A percentile compares a stretch with the other conserved stretches of the same genome.
phyloP scores from a whole-genome alignment of 371 early-diverging fungal genomes.

The Basidiobolus meristosporus region DNA sequence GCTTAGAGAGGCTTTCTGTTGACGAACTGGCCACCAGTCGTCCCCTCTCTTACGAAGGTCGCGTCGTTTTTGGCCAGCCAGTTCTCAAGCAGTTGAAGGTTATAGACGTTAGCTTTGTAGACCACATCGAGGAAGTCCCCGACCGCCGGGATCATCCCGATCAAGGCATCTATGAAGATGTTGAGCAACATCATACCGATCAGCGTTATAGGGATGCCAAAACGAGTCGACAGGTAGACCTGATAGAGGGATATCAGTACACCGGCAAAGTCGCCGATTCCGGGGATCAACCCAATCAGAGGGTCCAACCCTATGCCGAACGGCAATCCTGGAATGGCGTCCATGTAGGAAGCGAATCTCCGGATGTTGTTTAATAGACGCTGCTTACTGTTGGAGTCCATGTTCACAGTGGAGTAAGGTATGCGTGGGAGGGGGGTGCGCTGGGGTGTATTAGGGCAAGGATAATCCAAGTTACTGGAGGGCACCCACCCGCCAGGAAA shows the following conservation, averaged over 20 bases:
- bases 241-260: slow-evolving; percentile 1
- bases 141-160: slow-evolving; percentile 4
- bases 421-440: no score
- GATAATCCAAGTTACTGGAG: no score
- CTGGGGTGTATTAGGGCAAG: no score
- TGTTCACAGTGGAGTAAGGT: no score
- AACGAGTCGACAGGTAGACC: slow-evolving; percentile 1
- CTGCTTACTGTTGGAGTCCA: no score
- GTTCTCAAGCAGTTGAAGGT: slow-evolving; percentile 2
- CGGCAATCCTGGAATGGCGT: slow-evolving; percentile 4
- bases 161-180: slow-evolving; percentile 1
- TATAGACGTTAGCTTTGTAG: slow-evolving; percentile 5
- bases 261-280: slow-evolving; percentile 2
- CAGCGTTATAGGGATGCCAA: background rate
- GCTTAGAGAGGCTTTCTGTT: no score
- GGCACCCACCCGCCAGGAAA: no score
- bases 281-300: slow-evolving; percentile 5
- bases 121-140: slow-evolving; percentile 6
- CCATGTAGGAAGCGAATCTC: slow-evolving; percentile 1
- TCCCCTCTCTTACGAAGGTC: no score
- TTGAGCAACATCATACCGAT: slow-evolving; percentile 2
- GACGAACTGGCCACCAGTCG: no score
- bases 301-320: slow-evolving; percentile 5
- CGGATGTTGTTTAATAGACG: no score
- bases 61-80: slow-evolving; percentile 6